Conservation (phyloP, 1,284 basidiomycete species). For the Inonotus hispidus region DNA sequence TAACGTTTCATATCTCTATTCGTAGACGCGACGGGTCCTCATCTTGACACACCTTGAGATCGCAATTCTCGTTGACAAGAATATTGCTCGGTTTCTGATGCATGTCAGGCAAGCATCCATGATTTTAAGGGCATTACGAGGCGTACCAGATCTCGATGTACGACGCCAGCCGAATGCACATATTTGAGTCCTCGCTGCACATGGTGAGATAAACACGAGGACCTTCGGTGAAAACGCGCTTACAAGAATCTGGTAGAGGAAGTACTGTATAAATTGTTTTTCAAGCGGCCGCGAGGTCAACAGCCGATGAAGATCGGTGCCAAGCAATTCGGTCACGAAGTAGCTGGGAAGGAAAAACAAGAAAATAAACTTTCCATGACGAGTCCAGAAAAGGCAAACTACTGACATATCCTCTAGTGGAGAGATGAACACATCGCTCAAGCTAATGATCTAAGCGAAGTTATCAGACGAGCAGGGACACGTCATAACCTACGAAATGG, state of each 20-base stretch:
- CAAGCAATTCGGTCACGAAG: constrained; percentile 98
- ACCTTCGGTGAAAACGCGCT: constrained; percentile 25
- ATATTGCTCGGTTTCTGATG: constrained; percentile 96
- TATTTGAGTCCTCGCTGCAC: constrained; percentile 93
- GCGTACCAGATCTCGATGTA: constrained; percentile 90
- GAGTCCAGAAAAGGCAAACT: neutral
- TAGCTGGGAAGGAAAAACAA: constrained; percentile 49
- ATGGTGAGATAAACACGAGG: neutral
- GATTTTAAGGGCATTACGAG: neutral
- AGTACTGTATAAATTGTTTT: constrained; percentile 99
- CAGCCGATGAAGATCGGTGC: constrained; percentile 95
- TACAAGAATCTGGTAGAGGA: constrained; percentile 97
- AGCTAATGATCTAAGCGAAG: constrained; percentile 82
- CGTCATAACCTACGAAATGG: neutral
- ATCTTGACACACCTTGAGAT: constrained; percentile 64
- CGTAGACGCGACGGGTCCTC: neutral
- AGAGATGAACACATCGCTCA: constrained; percentile 99
- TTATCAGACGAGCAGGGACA: constrained; percentile 6
- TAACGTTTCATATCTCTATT: constrained; percentile 11
- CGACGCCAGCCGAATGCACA: constrained; percentile 98
- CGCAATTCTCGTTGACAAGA: constrained; percentile 99
- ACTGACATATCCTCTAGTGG: constrained; percentile 93
- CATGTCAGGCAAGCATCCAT: neutral
- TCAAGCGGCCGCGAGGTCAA: constrained; percentile 95
- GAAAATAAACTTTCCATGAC: neutral